Evolutionary conservation across 2,329 filamentous ascomycete genomes (phyloP).

Genomic region (Pleomassaria siparia): DNA sequence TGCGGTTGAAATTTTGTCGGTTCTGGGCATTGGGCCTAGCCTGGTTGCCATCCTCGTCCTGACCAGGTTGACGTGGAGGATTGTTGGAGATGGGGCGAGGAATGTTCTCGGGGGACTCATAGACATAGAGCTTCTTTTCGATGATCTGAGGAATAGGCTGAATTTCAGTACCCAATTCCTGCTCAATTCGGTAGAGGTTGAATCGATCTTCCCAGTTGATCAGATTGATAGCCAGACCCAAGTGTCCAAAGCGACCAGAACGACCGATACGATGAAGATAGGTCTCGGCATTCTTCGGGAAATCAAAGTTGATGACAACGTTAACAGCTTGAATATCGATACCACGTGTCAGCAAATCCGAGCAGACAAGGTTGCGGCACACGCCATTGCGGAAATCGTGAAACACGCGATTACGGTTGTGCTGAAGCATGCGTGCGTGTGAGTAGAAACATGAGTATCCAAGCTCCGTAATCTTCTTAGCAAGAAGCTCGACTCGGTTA

Average conservation of each 20-base stretch:
- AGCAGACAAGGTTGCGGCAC: constrained; percentile 97
- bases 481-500: constrained; percentile 93
- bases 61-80: constrained; percentile 38
- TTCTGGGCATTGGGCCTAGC: constrained; percentile 15
- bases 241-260: constrained; percentile 93
- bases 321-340: constrained; percentile 99
- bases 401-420: constrained; percentile 96
- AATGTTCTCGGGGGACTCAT: constrained; percentile 93
- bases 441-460: constrained; percentile 99
- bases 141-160: constrained; percentile 92
- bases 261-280: constrained; percentile 98
- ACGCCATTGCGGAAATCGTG: constrained; percentile 98
- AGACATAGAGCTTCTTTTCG: constrained; percentile 97
- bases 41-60: constrained; percentile 21
- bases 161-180: constrained; percentile 95
- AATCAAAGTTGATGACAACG: constrained; percentile 99
- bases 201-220: constrained; percentile 99
- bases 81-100: constrained; percentile 75
- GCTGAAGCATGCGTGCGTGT: constrained; percentile 96
- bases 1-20: constrained; percentile 30
- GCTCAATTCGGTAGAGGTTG: constrained; percentile 98
- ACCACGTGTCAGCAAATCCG: constrained; percentile 94
- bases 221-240: constrained; percentile 96
- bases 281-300: constrained; percentile 98
- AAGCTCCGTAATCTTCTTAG: constrained; percentile 98